Conservation (phyloP, 202 grass and related monocot genomes). For the Brachypodium distachyon region DNA sequence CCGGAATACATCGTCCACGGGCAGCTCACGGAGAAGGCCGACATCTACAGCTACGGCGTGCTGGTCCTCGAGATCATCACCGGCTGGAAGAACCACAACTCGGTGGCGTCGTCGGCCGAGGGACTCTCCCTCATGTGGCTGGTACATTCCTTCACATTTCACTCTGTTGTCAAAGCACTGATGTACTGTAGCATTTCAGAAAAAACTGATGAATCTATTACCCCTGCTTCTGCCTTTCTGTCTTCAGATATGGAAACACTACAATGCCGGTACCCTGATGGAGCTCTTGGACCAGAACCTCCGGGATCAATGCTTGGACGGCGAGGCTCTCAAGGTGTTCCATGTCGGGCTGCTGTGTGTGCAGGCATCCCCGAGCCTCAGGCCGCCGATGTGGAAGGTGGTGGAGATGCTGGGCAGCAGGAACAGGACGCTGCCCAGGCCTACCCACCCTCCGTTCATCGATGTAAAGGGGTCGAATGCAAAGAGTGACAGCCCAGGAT, state of each 20-base stretch:
- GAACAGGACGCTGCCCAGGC: conserved; percentile 27
- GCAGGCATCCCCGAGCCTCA: conserved; percentile 53
- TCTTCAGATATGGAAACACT: conserved; percentile 60
- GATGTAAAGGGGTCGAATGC: conserved; percentile 32
- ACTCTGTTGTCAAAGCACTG: not conserved
- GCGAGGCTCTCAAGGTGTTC: conserved; percentile 49
- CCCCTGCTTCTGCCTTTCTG: not conserved
- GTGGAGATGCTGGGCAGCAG: conserved; percentile 59
- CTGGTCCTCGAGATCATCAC: conserved; percentile 76
- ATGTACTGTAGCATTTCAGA: conserved; percentile 5
- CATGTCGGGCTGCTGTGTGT: conserved; percentile 57
- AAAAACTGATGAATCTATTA: not conserved
- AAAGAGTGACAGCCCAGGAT: conserved; percentile 23
- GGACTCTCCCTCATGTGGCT: conserved; percentile 55
- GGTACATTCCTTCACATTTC: conserved; percentile 26
- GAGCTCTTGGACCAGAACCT: conserved; percentile 56
- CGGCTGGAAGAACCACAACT: conserved; percentile 56
- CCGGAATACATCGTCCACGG: conserved; percentile 93
- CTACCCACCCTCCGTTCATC: conserved; percentile 56
- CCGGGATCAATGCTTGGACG: conserved; percentile 33
- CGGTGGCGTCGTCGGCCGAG: conserved; percentile 42
- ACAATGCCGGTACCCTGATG: conserved; percentile 39
- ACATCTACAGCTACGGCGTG: conserved; percentile 84
- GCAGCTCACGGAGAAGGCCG: conserved; percentile 80
- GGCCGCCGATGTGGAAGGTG: conserved; percentile 71